Evolutionary conservation across 345 rosid species (phyloP).

Genomic region (Hibiscus trionum): DNA sequence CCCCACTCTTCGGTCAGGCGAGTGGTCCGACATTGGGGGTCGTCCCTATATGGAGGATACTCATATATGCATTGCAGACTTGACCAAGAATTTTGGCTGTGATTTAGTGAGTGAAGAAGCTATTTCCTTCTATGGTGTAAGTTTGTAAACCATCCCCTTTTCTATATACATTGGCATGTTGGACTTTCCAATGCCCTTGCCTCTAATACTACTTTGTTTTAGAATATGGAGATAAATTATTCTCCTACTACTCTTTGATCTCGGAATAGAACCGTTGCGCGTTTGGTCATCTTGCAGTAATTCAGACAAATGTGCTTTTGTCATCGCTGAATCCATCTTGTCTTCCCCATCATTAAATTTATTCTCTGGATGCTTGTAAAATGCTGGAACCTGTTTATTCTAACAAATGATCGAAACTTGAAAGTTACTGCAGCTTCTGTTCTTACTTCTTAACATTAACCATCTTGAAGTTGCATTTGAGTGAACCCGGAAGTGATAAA

Average conservation of each 20-base stretch:
- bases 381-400: too few relatives aligned
- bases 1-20: constrained; percentile 66
- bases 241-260: not conserved
- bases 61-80: constrained; percentile 62
- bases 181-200: not conserved
- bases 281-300: not conserved
- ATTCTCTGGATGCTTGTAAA: too few relatives aligned
- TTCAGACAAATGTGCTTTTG: not conserved
- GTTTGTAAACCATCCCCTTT: constrained; percentile 12
- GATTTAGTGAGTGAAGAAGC: constrained; percentile 26
- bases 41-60: constrained; percentile 78
- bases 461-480: too few relatives aligned
- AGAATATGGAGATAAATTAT: not conserved
- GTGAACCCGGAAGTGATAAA: too few relatives aligned
- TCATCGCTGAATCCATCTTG: too few relatives aligned
- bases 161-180: not conserved
- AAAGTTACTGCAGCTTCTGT: too few relatives aligned
- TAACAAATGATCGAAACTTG: too few relatives aligned
- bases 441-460: too few relatives aligned
- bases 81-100: constrained; percentile 45
- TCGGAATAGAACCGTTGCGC: not conserved
- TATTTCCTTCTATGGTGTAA: constrained; percentile 70
- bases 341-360: too few relatives aligned
- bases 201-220: not conserved
- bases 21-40: constrained; percentile 64